Evolutionary conservation across 495 filamentous ascomycete species (phyloP), one percentile per base, ranked within the genome.

Genomic region (Coniosporium apollinis): DNA sequence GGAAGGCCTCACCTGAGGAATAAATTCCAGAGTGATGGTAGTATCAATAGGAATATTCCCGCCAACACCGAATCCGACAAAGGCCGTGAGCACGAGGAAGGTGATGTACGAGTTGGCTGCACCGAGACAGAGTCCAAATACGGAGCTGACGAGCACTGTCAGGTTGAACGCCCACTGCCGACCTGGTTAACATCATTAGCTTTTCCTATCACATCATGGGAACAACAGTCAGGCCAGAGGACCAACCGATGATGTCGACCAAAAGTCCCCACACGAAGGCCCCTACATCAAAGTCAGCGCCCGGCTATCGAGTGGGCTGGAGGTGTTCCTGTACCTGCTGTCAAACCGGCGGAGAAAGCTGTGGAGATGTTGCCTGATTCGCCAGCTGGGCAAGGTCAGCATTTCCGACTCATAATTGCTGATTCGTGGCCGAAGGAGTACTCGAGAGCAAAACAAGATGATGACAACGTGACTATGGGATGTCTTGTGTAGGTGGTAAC

Each of bases 31-130:
- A 22, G 50, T 57, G 22, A 67, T 65, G 3, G 61, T 63, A 1
- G 61, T 64, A 38, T 67, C 63, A 41, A 67, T 65, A 3, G 64
- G 64, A 5, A 66, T 62, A 38, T 67, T 67, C 3, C 64, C 64
- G 37, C 63, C 61, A 15, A 65, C 51, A 13, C 60, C 63, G 42
- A 67, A 64, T 7, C 62, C 60, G 24, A 53, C 47, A 32, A 67
- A 61, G 0, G 63, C 63, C 11, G 61, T 60, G 0, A 66, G 48
- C 14, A 64, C 54, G 8, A 64, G 51, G 22, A 64, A 57, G 14
- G 51, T 47, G 29, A 38, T 43, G 43, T 62, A 64, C 14, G 39
- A 52, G 21, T 57, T 50, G 5, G 60, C 48, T 3, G 47, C 59
- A n/a, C 55, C 64, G 5, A 65, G 43, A 28, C 51, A 54, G 3